phyloP scores from a whole-genome alignment of 345 rosid species.

The Murraya koenigii region DNA sequence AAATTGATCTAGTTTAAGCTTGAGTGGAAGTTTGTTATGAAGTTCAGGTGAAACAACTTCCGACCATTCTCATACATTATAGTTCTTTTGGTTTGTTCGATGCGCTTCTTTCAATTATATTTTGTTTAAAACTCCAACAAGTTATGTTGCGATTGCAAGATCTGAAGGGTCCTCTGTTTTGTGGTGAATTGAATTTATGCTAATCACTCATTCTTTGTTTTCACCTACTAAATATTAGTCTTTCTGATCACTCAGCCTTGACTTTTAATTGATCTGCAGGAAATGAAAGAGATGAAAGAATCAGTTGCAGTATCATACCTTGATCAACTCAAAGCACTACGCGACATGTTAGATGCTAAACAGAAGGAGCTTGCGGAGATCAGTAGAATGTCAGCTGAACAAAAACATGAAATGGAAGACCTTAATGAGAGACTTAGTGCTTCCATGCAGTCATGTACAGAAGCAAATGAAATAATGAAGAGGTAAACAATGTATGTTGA shows the following conservation, averaged over 20 bases:
- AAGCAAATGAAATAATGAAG: constrained; percentile 80
- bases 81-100: neutral
- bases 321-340: constrained; percentile 54
- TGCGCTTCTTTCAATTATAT: neutral
- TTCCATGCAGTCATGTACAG: constrained; percentile 76
- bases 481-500: constrained; percentile 40
- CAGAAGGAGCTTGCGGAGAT: constrained; percentile 59
- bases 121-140: neutral
- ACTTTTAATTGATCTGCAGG: constrained; percentile 44
- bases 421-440: constrained; percentile 74
- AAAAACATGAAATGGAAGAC: constrained; percentile 74
- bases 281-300: constrained; percentile 62
- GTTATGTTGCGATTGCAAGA: neutral
- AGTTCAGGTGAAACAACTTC: neutral
- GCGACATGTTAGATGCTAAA: constrained; percentile 45
- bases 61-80: neutral
- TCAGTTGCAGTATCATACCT: constrained; percentile 48
- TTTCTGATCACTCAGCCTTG: neutral
- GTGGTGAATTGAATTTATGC: constrained; percentile 1
- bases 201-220: neutral
- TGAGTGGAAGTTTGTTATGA: neutral
- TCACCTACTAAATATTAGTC: neutral
- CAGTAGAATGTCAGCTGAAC: constrained; percentile 64
- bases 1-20: neutral
- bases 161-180: neutral